A percentile compares a stretch with the other conserved stretches of the same genome.
These are phyloP conservation scores for Dacryopinax primogenitus DNA, from an alignment of 768 basidiomycete genomes.

Conservation along the genomic window DNA sequence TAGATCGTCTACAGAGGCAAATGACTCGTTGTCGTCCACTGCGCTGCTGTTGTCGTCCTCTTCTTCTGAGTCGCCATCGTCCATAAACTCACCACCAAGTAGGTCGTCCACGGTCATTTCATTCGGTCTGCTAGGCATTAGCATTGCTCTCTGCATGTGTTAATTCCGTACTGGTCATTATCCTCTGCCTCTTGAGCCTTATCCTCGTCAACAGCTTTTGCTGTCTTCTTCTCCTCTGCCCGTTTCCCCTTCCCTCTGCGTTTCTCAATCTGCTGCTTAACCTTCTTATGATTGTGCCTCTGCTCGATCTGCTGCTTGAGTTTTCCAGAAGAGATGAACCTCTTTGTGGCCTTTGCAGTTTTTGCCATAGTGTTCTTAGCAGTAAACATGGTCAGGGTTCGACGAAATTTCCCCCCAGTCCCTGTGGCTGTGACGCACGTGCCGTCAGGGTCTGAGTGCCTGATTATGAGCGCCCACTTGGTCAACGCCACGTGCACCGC, in stretches of 20 bases:
- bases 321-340: slow-evolving; percentile 78
- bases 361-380: slow-evolving; percentile 27
- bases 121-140: slow-evolving; percentile 27
- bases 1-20: slow-evolving; percentile 65
- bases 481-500: no score
- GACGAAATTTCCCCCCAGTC: neutral
- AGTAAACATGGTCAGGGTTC: neutral
- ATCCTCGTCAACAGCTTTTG: slow-evolving; percentile 22
- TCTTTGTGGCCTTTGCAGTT: slow-evolving; percentile 66
- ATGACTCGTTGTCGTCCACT: slow-evolving; percentile 48
- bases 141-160: neutral
- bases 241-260: slow-evolving; percentile 27
- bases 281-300: slow-evolving; percentile 67
- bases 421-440: neutral
- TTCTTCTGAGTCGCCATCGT: slow-evolving; percentile 30
- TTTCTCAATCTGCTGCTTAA: slow-evolving; percentile 54
- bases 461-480: no score
- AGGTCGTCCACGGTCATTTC: slow-evolving; percentile 68
- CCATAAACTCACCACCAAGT: slow-evolving; percentile 60
- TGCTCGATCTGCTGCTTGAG: slow-evolving; percentile 77
- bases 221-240: slow-evolving; percentile 18
- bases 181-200: slow-evolving; percentile 6
- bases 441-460: no score
- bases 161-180: slow-evolving; percentile 19
- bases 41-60: slow-evolving; percentile 30